These are phyloP conservation scores for Avena atlantica DNA, from an alignment of 176 grass and related monocot genomes.

Conservation along the genomic window DNA sequence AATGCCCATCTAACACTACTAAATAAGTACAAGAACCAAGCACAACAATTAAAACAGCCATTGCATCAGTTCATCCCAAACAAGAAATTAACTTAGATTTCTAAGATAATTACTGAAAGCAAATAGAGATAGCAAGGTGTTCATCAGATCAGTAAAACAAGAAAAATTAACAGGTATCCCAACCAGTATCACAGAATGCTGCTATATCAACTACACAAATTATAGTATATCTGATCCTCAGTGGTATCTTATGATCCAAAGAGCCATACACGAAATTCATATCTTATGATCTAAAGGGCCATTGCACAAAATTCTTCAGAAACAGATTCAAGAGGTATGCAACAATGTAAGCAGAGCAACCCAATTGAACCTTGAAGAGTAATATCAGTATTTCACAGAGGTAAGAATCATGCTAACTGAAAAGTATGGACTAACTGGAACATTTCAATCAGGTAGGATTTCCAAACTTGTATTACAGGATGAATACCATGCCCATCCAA, in stretches of 20 bases:
- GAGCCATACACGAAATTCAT: not conserved
- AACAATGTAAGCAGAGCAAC: not conserved
- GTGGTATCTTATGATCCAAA: not conserved
- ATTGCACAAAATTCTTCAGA: not conserved
- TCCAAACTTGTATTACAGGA: not conserved
- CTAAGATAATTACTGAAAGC: too few relatives aligned
- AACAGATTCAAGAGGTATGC: not conserved
- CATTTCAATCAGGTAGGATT: not conserved
- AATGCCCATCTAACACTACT: conserved; percentile 3
- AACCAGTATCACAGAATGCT: not conserved
- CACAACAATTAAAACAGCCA: not conserved
- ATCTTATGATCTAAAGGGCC: not conserved
- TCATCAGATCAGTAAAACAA: too few relatives aligned
- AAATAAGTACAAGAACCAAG: not conserved
- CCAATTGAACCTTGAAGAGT: not conserved
- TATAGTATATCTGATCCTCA: not conserved
- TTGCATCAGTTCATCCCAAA: not conserved
- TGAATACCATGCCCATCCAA: not conserved
- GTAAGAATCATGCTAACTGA: not conserved
- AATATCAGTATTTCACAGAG: conserved; percentile 11
- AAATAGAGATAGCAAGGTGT: too few relatives aligned
- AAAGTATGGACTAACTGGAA: not conserved
- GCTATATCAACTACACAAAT: not conserved
- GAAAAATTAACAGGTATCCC: too few relatives aligned
- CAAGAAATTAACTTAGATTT: not conserved